Evolutionary conservation across 768 basidiomycete genomes (phyloP), one percentile per base, ranked within the genome.

Genomic region (Daedalea quercina): DNA sequence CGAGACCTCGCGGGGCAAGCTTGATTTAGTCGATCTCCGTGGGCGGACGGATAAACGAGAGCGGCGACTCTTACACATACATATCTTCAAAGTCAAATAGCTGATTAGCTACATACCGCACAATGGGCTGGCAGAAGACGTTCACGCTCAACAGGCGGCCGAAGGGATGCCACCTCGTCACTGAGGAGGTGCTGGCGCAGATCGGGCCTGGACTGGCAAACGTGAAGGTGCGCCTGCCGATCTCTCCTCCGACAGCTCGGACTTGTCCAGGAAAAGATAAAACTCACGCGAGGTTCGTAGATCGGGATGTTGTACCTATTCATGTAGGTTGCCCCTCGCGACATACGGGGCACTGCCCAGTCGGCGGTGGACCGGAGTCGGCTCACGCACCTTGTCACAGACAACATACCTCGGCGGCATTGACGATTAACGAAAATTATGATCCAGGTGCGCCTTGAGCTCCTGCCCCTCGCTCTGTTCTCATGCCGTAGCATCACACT

Each of bases 41-140:
- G 28, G 28, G 28, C 28, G 6, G 28, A 31, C 6, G 6, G 11
- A 31, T 31, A 31, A 31, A n/a, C n/a, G n/a, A n/a, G n/a, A n/a
- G n/a, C n/a, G n/a, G n/a, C n/a, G 28, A 31, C 28, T 31, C 28
- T 31, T n/a, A n/a, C n/a, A n/a, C n/a, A n/a, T n/a, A n/a, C n/a
- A n/a, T n/a, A n/a, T n/a, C n/a, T n/a, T n/a, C n/a, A n/a, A n/a
- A n/a, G n/a, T n/a, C n/a, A n/a, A n/a, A n/a, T n/a, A n/a, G n/a
- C n/a, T n/a, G n/a, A n/a, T n/a, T n/a, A n/a, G n/a, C n/a, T n/a
- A n/a, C n/a, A n/a, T n/a, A 31, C 28, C 28, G 28, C 28, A 31
- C 6, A 11, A 95, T 95, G 93, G 88, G 82, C 52, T 94, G 91
- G 91, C 93, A 94, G 66, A 90, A 82, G 67, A 84, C 84, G 4